A percentile compares a stretch with the other conserved stretches of the same genome.
phyloP scores from a whole-genome alignment of 441 rosid genomes.

The Populus hybrid region DNA sequence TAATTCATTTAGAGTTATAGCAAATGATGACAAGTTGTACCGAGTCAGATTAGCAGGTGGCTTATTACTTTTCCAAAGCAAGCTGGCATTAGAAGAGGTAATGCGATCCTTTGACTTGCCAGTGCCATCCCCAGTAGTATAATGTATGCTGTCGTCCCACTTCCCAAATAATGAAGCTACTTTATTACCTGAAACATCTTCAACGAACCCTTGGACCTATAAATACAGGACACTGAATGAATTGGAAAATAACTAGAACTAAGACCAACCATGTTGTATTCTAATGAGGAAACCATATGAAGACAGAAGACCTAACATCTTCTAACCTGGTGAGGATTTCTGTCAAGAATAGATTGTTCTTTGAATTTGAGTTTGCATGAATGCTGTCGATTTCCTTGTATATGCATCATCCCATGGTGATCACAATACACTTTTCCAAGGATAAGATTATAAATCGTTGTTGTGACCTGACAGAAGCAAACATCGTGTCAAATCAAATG shows the following conservation, averaged over 20 bases:
- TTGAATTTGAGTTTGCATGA: constrained; percentile 92
- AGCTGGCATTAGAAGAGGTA: constrained; percentile 46
- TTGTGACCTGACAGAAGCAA: constrained; percentile 66
- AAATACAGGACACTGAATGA: background rate
- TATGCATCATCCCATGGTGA: constrained; percentile 89
- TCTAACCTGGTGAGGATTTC: constrained; percentile 89
- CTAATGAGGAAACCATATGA: background rate
- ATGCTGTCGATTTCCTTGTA: constrained; percentile 66
- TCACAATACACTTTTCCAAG: constrained; percentile 90
- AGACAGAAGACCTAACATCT: constrained; percentile 2
- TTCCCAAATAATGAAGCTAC: constrained; percentile 71
- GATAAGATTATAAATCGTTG: constrained; percentile 85
- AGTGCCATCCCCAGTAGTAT: constrained; percentile 42
- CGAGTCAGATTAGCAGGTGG: constrained; percentile 79
- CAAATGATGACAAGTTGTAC: constrained; percentile 92
- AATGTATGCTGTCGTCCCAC: constrained; percentile 90
- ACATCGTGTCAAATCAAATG: constrained; percentile 14
- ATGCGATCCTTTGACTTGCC: constrained; percentile 53
- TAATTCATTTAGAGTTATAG: constrained; percentile 82
- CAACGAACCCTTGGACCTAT: constrained; percentile 74
- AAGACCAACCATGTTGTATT: background rate
- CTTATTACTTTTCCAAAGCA: constrained; percentile 78
- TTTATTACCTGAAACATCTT: constrained; percentile 64
- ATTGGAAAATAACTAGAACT: background rate
- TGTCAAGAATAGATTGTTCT: constrained; percentile 81